Base-by-base conservation (phyloP, 1,284 basidiomycete genomes). In the Anthracocystis setariae region DNA sequence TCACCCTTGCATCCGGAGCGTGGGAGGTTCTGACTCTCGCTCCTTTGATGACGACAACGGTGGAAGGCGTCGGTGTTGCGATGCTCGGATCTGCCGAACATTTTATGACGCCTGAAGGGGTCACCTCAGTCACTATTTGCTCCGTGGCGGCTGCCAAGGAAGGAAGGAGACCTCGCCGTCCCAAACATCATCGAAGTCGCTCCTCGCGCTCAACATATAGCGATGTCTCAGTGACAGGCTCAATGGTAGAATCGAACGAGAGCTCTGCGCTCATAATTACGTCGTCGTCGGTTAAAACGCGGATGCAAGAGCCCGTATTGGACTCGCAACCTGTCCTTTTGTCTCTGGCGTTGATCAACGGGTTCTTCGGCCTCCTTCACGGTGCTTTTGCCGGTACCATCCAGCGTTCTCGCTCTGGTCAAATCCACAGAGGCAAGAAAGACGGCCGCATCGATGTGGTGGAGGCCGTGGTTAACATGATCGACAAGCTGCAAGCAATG, bases 11-110 rank as follows among this genome's bases (percentile, higher is more conserved):
- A 38, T 29, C 50, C 10, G 62, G 51, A 15, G 53, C 56, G 8
- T 65, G 62, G 62, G 62, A 65, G n/a, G 62, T 65, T 8, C 25
- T 65, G 29, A 59, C 46, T 8, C 2, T 59, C 15, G 17, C 62
- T 5, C 56, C 62, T 3, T 8, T 65, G 47, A 46, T 54, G 20
- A 58, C 23, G 5, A 47, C 56, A 5, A 35, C 50, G 21, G 43
- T 54, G 5, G 20, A 49, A 32, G 51, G 56, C 0, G 56, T 59
- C 8, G 44, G 51, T n/a, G 47, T 55, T 15, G 55, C 62, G 2
- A 20, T 58, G 43, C 56, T 65, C 9, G 62, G 62, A 25, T 49
- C 55, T 5, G 40, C 20, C 7, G 50, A 59, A 21, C 56, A 65
- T 24, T 65, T 65, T 12, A 65, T 65, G 62, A 59, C 62, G 12